Evolutionary conservation across 2,329 filamentous ascomycete species (phyloP), one percentile per base, ranked within the genome.

Genomic region (Spiromastix sp.): DNA sequence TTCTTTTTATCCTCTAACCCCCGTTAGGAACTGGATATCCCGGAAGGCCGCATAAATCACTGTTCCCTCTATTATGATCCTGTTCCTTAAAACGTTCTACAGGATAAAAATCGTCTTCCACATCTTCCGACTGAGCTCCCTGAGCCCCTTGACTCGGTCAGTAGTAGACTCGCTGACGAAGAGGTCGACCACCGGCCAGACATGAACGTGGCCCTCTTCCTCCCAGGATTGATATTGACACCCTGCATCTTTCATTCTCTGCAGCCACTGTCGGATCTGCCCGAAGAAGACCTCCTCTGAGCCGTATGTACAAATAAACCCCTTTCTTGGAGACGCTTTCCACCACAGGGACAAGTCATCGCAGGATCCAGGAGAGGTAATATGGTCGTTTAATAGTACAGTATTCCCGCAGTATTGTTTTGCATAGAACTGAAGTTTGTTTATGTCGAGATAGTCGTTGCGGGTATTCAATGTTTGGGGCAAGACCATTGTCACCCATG

Each of bases 401-500:
- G 67, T 63, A 12, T 59, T 53, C 2, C 75, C 76, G 8, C 73
- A 68, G 50, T 89, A 91, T 48, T 81, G 74, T 9, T 67, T 63
- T 1, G 79, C 85, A 50, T 87, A 91, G 6, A 66, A 64, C 54
- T 79, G 74, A 18, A 93, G 64, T 34, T 69, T 77, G 11, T 70
- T 59, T 12, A 70, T 67, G 48, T 85, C 75, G 22, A 93, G 70
- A 50, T 82, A 93, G 55, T 93, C 85, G 45, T 79, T 83, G 3
- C 63, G 54, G 1, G 81, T 89, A 45, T 81, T 76, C 35, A 66
- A 67, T 48, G 87, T 79, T 34, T 73, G 70, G 5, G 65, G 59
- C 0, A 81, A 85, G 25, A 84, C 66, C 26, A 93, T 71, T 2
- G 78, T 81, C 9, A 79, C 69, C 85, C 85, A 93, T 0, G 85